These are phyloP conservation scores for Mycena filopes DNA, from an alignment of 768 basidiomycete species.

Conservation along the genomic window DNA sequence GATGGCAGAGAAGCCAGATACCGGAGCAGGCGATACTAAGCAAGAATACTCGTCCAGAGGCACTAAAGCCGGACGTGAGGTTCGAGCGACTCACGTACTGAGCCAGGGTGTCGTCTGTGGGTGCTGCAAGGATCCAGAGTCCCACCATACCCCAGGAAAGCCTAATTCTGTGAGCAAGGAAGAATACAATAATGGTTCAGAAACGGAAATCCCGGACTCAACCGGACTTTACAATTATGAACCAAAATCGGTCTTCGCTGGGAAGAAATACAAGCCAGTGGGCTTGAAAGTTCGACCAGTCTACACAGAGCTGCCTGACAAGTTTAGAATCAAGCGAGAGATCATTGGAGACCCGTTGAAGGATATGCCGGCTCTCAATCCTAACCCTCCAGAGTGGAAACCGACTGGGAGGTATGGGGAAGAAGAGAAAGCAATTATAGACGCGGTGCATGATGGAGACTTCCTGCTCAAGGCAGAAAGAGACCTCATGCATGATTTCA, in stretches of 20 bases:
- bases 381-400: slow-evolving; percentile 32
- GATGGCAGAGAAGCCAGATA: neutral
- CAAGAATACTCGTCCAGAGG: too few species aligned
- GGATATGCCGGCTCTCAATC: slow-evolving; percentile 28
- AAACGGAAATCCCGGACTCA: neutral
- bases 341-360: slow-evolving; percentile 37
- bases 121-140: too few species aligned
- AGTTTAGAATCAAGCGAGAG: too few species aligned
- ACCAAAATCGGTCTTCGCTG: neutral
- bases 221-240: too few species aligned
- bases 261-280: slow-evolving; percentile 38
- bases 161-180: too few species aligned
- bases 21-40: too few species aligned
- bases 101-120: too few species aligned
- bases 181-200: too few species aligned
- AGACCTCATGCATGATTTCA: too few species aligned
- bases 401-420: slow-evolving; percentile 33
- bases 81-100: too few species aligned
- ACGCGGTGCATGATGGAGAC: slow-evolving; percentile 28
- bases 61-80: too few species aligned
- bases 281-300: slow-evolving; percentile 34
- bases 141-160: too few species aligned
- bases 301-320: slow-evolving; percentile 29
- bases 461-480: slow-evolving; percentile 42
- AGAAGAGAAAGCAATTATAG: slow-evolving; percentile 35